phyloP scores from a whole-genome alignment of 148 eudicot species.

The Pharnaceum exiguum region DNA sequence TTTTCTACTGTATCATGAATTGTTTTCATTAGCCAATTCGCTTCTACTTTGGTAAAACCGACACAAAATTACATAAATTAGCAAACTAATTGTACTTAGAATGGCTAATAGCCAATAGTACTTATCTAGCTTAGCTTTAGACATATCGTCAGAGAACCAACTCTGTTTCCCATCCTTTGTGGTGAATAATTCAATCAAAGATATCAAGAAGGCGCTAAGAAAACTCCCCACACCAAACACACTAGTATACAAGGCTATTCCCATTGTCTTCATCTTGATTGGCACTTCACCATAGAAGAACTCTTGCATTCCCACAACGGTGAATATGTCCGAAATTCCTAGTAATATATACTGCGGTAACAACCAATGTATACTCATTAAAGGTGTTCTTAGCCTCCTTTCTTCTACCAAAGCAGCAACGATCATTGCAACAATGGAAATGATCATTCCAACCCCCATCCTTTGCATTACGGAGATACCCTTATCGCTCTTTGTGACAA shows the following conservation, averaged over 20 bases:
- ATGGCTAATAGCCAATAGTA: constrained; percentile 80
- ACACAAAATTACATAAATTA: constrained; percentile 49
- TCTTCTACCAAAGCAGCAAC: constrained; percentile 68
- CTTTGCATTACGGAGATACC: constrained; percentile 73
- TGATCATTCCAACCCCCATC: constrained; percentile 79
- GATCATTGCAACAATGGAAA: constrained; percentile 75
- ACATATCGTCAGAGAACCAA: constrained; percentile 89
- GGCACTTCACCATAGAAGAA: constrained; percentile 86
- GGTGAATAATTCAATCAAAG: constrained; percentile 43
- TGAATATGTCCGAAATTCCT: constrained; percentile 83
- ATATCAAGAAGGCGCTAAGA: constrained; percentile 60
- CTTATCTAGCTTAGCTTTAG: constrained; percentile 64
- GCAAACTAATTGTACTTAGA: constrained; percentile 46
- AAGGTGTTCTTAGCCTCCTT: constrained; percentile 39
- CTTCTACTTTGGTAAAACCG: constrained; percentile 42
- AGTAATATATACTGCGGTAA: constrained; percentile 76
- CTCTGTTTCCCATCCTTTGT: constrained; percentile 30
- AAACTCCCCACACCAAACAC: constrained; percentile 88
- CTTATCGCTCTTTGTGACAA: constrained; percentile 44
- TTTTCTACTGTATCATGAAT: constrained; percentile 17
- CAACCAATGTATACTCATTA: constrained; percentile 56
- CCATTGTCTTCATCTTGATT: constrained; percentile 67
- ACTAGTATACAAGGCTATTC: constrained; percentile 76
- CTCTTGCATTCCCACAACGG: constrained; percentile 92
- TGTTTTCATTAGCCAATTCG: constrained; percentile 20